Evolutionary conservation across 192 early-diverging fungal genomes (phyloP), one percentile per base, ranked within the genome.

Genomic region (Diversispora epigaea): DNA sequence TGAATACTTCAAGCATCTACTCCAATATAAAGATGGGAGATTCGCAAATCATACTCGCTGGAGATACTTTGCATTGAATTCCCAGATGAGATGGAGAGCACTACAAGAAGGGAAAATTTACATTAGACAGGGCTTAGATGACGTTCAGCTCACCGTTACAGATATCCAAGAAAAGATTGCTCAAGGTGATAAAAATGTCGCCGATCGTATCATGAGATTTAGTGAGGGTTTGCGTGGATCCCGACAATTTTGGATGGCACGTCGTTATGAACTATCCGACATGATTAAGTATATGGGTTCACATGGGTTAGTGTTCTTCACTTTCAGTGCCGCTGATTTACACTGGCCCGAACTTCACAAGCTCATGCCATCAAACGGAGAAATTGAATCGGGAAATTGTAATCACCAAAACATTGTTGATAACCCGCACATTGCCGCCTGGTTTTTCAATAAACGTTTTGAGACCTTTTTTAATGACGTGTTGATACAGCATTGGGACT

Each of bases 401-500:
- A 1, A 32, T 32, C 2, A 32, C 25, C 0, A 32, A 32, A 32
- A 32, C 0, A 2, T 32, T 32, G 25, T 32, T 32, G 25, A 32
- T 2, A 32, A 32, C 2, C 2, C 25, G 2, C 25, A 32, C 2
- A 32, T 32, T 32, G 25, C 2, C 25, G 2, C 25, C 2, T 32
- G 25, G 25, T 32, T 32, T 32, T 32, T 32, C 2, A 32, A 32
- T 32, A 32, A 32, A 2, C 25, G 22, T 0, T 57, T 57, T 6
- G 0, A 57, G 0, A 57, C 6, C 0, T 19, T 57, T 25, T 22
- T 57, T 21, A 57, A 6, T 7, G 21, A 57, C 0, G 10, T 57
- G 80, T 79, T 40, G 80, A 70, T 52, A 81, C 80, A 47, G 85
- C 84, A 73, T 86, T 84, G n/a, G 83, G 41, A 57, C 19, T 19